Conservation (phyloP, 2,329 filamentous ascomycete species). For the Colletotrichum musae region DNA sequence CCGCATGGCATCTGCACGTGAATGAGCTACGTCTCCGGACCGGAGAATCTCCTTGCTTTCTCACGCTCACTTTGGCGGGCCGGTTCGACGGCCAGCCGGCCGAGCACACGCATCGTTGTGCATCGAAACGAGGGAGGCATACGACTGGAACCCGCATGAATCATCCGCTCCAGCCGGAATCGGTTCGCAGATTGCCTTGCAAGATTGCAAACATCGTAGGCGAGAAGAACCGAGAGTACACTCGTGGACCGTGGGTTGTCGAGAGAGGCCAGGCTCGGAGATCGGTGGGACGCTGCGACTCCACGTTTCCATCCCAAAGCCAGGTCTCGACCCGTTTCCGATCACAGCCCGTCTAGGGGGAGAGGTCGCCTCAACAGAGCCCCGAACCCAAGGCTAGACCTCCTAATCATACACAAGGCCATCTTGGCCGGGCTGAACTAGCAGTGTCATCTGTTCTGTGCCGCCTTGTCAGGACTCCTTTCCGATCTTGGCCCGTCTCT, state of each 20-base stretch:
- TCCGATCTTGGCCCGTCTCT: conserved; percentile 12
- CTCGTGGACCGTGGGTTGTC: neutral
- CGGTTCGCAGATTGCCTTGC: conserved; percentile 5
- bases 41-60: conserved; percentile 22
- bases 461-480: conserved; percentile 20
- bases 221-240: neutral
- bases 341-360: neutral
- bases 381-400: neutral
- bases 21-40: neutral
- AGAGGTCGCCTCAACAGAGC: conserved; percentile 12
- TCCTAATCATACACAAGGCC: conserved; percentile 1
- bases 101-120: neutral
- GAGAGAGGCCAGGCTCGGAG: conserved; percentile 1
- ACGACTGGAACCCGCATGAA: neutral
- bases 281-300: conserved; percentile 22
- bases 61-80: neutral
- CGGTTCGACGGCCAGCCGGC: conserved; percentile 5
- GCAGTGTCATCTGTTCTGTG: conserved; percentile 32
- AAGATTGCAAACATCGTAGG: conserved; percentile 12
- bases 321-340: conserved; percentile 22
- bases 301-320: conserved; percentile 19
- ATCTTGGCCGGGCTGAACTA: conserved; percentile 23
- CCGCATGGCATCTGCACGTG: conserved; percentile 7
- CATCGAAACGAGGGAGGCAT: conserved; percentile 6
- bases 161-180: neutral